Conservation (phyloP, 2,329 filamentous ascomycete genomes). For the Fulvia fulva region DNA sequence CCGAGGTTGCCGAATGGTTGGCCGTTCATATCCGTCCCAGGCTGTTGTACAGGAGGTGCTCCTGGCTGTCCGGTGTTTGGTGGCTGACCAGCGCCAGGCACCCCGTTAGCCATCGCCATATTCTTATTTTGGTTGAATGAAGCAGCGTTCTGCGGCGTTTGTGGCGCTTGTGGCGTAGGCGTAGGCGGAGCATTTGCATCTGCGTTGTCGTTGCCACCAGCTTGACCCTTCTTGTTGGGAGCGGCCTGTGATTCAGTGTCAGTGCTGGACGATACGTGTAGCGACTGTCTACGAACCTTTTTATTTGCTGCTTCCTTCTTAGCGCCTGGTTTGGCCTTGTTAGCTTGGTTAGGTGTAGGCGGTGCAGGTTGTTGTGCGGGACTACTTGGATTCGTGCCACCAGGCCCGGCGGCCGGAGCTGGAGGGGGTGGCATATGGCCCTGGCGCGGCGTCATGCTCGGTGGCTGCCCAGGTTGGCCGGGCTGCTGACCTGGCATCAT, state of each 20-base stretch:
- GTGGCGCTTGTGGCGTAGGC: conserved; percentile 47
- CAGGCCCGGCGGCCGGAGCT: conserved; percentile 40
- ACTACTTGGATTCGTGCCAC: conserved; percentile 45
- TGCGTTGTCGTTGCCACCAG: conserved; percentile 42
- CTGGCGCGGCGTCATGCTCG: conserved; percentile 66
- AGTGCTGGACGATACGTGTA: background rate
- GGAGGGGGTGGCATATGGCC: conserved; percentile 55
- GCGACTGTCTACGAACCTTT: conserved; percentile 31
- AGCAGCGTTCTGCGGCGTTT: conserved; percentile 42
- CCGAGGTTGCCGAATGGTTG: conserved; percentile 40
- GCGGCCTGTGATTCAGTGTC: conserved; percentile 11
- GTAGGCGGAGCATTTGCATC: conserved; percentile 39
- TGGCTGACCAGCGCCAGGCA: conserved; percentile 31
- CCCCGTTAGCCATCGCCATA: conserved; percentile 33
- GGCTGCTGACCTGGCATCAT: conserved; percentile 41
- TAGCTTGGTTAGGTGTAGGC: conserved; percentile 69
- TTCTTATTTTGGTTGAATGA: conserved; percentile 36
- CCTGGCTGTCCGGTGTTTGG: conserved; percentile 19
- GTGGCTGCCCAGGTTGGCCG: conserved; percentile 53
- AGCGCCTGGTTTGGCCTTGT: conserved; percentile 67
- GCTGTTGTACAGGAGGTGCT: conserved; percentile 13
- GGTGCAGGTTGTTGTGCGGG: conserved; percentile 55
- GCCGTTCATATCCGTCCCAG: conserved; percentile 33
- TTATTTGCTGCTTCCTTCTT: conserved; percentile 62
- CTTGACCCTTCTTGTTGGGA: conserved; percentile 39